Evolutionary conservation across 208 protist species (phyloP).

Genomic region (Trypanosoma vivax): DNA sequence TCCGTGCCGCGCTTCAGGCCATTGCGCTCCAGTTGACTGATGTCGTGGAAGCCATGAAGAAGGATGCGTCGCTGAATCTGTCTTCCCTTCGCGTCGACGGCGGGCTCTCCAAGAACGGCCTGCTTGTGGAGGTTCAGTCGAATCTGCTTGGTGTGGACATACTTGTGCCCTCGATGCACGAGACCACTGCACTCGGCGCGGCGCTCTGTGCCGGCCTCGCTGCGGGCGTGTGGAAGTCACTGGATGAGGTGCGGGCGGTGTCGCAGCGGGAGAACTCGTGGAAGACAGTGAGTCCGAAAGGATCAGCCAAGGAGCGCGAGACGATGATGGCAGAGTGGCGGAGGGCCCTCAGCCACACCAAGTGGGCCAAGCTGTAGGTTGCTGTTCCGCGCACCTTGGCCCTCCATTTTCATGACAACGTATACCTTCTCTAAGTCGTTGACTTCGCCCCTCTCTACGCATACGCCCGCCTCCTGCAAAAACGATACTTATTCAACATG

Average conservation of each 20-base stretch:
- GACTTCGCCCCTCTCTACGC: neutral
- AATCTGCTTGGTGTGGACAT: constrained; percentile 79
- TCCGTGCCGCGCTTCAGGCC: constrained; percentile 81
- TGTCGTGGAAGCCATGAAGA: constrained; percentile 72
- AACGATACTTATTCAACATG: too few species aligned
- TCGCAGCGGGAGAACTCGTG: constrained; percentile 21
- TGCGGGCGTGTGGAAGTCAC: constrained; percentile 51
- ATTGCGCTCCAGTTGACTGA: constrained; percentile 89
- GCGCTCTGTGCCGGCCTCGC: constrained; percentile 71
- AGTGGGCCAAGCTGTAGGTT: constrained; percentile 67
- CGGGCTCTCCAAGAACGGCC: constrained; percentile 85
- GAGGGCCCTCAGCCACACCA: constrained; percentile 34
- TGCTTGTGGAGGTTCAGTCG: constrained; percentile 94
- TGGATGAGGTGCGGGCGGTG: constrained; percentile 35
- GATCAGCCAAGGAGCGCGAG: constrained; percentile 18
- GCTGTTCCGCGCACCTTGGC: too few species aligned
- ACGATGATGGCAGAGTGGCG: constrained; percentile 40
- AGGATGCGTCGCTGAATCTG: constrained; percentile 71
- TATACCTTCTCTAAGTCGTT: constrained; percentile 10
- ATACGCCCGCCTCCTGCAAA: too few species aligned
- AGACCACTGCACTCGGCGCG: constrained; percentile 75
- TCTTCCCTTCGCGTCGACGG: constrained; percentile 91
- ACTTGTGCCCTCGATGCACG: constrained; percentile 49
- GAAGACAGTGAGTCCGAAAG: constrained; percentile 26
- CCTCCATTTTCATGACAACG: too few species aligned